Base-by-base conservation (phyloP, 2,329 filamentous ascomycete species). In the Neofusicoccum cordaticola region DNA sequence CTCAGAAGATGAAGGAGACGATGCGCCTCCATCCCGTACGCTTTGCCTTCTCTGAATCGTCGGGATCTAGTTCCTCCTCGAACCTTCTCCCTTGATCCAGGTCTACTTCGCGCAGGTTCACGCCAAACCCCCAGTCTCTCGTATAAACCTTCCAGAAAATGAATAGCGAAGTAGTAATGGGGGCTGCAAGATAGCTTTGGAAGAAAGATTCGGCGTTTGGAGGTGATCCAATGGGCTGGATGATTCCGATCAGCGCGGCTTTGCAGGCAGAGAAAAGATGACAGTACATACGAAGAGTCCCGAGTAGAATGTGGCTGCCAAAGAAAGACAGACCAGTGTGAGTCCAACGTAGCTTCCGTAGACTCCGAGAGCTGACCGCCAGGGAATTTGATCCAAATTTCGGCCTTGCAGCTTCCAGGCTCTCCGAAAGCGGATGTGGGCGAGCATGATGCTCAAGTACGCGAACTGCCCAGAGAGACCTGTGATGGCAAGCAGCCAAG, bases 351-450 rank as follows among this genome's bases (percentile, higher is more conserved):
- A 97, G 1, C 91, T 95, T 6, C 93, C 93, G 5, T 83, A 68
- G 8, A 94, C 81, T 66, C 93, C 93, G 2, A 90, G 85, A 73
- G 94, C 90, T 1, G 90, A 90, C 31, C 79, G 82, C 80, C 93
- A 97, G 5, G 92, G 89, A 8, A 97, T 83, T 69, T 96, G 90
- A 63, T 87, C 82, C 37, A 93, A 79, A 15, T 80, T 82, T 73
- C 83, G 83, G 52, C 86, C 86, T 68, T 86, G 83, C n/a, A 78
- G 70, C 66, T 80, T 79, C 86, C 86, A 88, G 3, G 80, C 85
- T 31, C 78, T 70, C 41, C 86, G 83, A 82, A 88, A 88, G 31
- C 85, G 84, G 72, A 89, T 88, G 72, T 89, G 86, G 2, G 85
- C 82, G 2, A 85, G 75, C 73, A 85, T 88, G 72, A 88, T 86